phyloP scores from a whole-genome alignment of 345 rosid genomes.

The Lepidium aucheri region DNA sequence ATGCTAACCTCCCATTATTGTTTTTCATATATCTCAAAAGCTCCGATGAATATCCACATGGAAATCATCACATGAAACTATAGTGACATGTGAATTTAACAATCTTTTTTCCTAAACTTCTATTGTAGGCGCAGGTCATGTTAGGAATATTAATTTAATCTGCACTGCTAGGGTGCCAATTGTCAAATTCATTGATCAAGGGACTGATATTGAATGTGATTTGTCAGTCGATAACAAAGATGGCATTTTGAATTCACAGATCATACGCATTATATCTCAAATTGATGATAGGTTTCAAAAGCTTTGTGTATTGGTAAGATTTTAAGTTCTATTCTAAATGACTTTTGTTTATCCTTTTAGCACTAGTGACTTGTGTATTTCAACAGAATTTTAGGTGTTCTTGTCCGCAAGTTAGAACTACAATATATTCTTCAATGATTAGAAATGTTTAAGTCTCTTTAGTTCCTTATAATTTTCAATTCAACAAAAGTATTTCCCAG shows the following conservation, averaged over 20 bases:
- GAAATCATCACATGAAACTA: neutral
- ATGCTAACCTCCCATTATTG: neutral
- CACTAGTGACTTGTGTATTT: neutral
- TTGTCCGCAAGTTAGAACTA: neutral
- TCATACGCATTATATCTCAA: slow-evolving; percentile 34
- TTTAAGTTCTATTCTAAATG: neutral
- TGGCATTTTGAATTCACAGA: slow-evolving; percentile 36
- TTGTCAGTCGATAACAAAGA: slow-evolving; percentile 41
- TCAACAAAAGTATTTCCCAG: neutral
- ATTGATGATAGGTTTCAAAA: slow-evolving; percentile 55
- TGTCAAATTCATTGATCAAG: slow-evolving; percentile 35
- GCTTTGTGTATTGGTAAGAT: slow-evolving; percentile 49
- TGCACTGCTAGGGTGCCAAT: slow-evolving; percentile 46
- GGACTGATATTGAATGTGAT: slow-evolving; percentile 40
- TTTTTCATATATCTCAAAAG: too few species aligned
- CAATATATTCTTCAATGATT: neutral
- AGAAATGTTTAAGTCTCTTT: neutral
- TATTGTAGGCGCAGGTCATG: slow-evolving; percentile 37
- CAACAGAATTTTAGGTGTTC: neutral
- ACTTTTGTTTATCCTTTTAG: neutral
- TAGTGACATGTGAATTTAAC: neutral
- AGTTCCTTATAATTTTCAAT: neutral
- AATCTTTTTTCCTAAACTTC: neutral
- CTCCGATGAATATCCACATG: neutral
- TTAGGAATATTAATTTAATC: slow-evolving; percentile 31